Base-by-base conservation (phyloP, 768 basidiomycete species). In the Suillus occidentalis region DNA sequence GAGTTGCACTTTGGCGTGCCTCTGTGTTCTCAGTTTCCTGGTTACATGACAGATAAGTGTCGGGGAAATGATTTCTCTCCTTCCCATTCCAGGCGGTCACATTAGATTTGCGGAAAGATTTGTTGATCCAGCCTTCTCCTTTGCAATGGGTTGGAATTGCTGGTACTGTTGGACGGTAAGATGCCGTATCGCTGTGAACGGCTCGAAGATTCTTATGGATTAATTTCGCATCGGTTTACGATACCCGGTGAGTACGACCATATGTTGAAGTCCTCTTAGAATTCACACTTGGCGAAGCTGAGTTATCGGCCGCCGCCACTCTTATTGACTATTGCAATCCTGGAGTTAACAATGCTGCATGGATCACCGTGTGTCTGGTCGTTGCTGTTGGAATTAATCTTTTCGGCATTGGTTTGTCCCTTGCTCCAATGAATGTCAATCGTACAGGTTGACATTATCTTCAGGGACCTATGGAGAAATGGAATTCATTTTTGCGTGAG, bases 141-240 rank as follows among this genome's bases (percentile, higher is more conserved):
- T 50, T 25, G 49, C 49, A 2, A 50, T 50, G 49, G 49, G 49
- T 50, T 50, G 49, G 49, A 50, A 50, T 50, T 50, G 49, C n/a
- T 50, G 49, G 22, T 50, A 50, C 49, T 50, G 49, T 50, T 50
- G 49, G 49, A 50, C 49, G 49, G 49, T 50, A 25, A 50, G 49
- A 50, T 25, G 25, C 14, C 1, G 2, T 12, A 50, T 50, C 13
- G 14, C 14, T 16, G 25, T 50, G 22, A 50, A 50, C 16, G 49
- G 13, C 14, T 50, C 14, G 7, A 50, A 25, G 13, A 16, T 50
- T 8, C 22, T 50, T 16, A 50, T 16, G 13, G 49, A 3, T 25
- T 16, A 14, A 25, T 50, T 50, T 50, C 7, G 6, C 13, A 1
- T 50, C 22, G 25, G 49, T 50, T 50, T 25, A 16, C 49, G 14